Percentiles rank a stretch among this genome's conserved stretches.
Conservation (phyloP, 345 rosid species). For the Gossypium ekmanianum region DNA sequence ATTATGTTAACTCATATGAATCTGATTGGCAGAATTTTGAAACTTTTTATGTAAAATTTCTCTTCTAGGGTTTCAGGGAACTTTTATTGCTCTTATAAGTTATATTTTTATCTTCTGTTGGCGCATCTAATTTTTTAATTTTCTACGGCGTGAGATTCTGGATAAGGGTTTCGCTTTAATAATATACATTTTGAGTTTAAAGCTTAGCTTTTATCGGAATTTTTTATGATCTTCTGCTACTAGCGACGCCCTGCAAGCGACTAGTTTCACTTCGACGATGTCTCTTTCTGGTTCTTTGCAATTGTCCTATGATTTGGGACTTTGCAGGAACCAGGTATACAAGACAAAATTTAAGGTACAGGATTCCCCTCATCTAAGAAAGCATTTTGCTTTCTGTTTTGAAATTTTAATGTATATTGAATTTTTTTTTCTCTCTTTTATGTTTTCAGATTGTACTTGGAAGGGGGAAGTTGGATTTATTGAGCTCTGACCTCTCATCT, state of each 20-base stretch:
- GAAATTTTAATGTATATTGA: background rate
- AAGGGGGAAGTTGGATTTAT: constrained; percentile 1
- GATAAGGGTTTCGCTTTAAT: background rate
- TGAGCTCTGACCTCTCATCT: background rate
- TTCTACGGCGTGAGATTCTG: constrained; percentile 6
- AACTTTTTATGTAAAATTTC: background rate
- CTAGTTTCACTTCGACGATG: constrained; percentile 33
- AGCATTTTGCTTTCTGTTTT: background rate
- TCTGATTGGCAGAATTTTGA: background rate
- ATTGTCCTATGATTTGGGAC: constrained; percentile 57
- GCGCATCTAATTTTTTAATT: background rate
- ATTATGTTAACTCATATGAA: background rate
- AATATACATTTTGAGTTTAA: background rate
- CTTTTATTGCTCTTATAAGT: background rate
- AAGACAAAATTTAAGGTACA: constrained; percentile 43
- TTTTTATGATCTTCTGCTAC: constrained; percentile 29
- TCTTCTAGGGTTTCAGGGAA: constrained; percentile 1
- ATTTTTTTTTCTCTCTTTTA: background rate
- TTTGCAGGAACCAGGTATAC: constrained; percentile 55
- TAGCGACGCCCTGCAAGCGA: constrained; percentile 21
- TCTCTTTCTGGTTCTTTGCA: constrained; percentile 62
- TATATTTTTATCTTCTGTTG: background rate
- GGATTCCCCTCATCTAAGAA: background rate
- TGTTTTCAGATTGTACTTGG: background rate
- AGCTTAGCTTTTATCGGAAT: constrained; percentile 2